phyloP scores from a whole-genome alignment of 2,329 filamentous ascomycete species.

The Arthrobotrys pseudoclavata region DNA sequence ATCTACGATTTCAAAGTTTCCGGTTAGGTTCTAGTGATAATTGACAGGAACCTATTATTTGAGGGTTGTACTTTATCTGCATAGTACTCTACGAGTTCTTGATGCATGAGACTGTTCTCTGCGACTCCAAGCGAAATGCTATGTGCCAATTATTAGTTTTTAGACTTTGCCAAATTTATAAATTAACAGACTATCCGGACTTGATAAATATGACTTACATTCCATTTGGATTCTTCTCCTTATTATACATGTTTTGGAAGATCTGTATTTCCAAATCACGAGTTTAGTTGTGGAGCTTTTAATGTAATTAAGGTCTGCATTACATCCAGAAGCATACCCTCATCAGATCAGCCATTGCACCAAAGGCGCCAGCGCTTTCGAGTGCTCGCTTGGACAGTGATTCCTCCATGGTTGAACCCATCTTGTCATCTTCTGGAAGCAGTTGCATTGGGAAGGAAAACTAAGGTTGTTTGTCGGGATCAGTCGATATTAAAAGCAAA shows the following conservation, averaged over 20 bases:
- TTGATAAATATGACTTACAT: slow-evolving; percentile 45
- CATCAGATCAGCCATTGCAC: slow-evolving; percentile 37
- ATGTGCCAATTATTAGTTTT: slow-evolving; percentile 6
- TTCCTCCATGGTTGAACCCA: slow-evolving; percentile 24
- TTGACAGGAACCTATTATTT: neutral
- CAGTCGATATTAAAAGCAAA: slow-evolving; percentile 13
- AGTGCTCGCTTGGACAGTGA: slow-evolving; percentile 46
- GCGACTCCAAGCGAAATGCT: slow-evolving; percentile 61
- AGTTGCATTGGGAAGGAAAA: slow-evolving; percentile 37
- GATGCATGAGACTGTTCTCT: slow-evolving; percentile 61
- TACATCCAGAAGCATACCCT: slow-evolving; percentile 26
- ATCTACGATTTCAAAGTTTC: slow-evolving; percentile 22
- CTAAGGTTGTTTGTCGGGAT: slow-evolving; percentile 18
- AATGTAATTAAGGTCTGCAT: neutral
- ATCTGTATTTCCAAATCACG: slow-evolving; percentile 12
- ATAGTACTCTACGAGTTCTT: slow-evolving; percentile 55
- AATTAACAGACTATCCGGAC: neutral
- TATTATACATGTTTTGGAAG: slow-evolving; percentile 58
- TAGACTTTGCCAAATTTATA: neutral
- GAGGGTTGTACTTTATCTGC: slow-evolving; percentile 52
- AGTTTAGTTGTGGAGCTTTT: neutral
- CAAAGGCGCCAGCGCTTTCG: slow-evolving; percentile 43
- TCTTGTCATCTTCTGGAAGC: slow-evolving; percentile 35
- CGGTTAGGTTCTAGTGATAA: neutral
- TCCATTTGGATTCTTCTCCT: slow-evolving; percentile 60